phyloP scores from a whole-genome alignment of 2,329 filamentous ascomycete genomes.

The Diaporthe batatas region DNA sequence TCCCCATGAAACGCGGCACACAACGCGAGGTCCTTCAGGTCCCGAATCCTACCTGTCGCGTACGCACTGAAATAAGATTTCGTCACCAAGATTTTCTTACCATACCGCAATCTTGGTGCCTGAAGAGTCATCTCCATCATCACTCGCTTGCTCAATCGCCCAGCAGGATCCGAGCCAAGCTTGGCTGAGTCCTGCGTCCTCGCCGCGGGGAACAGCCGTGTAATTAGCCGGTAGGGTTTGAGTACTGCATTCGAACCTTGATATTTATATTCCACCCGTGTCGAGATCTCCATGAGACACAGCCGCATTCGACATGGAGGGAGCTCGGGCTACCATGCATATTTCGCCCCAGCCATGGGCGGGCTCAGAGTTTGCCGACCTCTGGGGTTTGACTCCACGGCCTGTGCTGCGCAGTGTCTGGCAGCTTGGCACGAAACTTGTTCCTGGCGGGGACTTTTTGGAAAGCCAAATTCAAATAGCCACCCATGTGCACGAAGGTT shows the following conservation, averaged over 20 bases:
- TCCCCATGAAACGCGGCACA: conserved; percentile 20
- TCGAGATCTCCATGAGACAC: not conserved
- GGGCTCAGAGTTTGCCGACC: conserved; percentile 18
- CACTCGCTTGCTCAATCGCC: not conserved
- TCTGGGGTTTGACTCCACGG: not conserved
- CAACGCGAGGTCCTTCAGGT: not conserved
- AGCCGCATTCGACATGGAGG: not conserved
- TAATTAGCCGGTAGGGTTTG: not conserved
- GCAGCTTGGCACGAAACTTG: conserved; percentile 23
- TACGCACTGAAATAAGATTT: conserved; percentile 3
- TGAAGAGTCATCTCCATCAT: not conserved
- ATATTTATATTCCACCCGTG: conserved; percentile 23
- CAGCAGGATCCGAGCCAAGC: not conserved
- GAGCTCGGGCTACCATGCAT: not conserved
- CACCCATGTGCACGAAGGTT: conserved; percentile 9
- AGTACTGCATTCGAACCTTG: not conserved
- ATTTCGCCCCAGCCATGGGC: not conserved
- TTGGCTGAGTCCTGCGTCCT: not conserved
- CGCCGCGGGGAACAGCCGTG: conserved; percentile 2
- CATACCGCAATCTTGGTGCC: conserved; percentile 6
- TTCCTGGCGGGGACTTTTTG: conserved; percentile 4
- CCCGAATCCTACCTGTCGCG: not conserved
- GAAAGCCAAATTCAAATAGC: not conserved
- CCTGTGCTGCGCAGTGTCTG: conserved; percentile 23
- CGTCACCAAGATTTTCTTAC: not conserved